Conservation (phyloP, 768 basidiomycete genomes). For the Cystofilobasidium bisporidii region DNA sequence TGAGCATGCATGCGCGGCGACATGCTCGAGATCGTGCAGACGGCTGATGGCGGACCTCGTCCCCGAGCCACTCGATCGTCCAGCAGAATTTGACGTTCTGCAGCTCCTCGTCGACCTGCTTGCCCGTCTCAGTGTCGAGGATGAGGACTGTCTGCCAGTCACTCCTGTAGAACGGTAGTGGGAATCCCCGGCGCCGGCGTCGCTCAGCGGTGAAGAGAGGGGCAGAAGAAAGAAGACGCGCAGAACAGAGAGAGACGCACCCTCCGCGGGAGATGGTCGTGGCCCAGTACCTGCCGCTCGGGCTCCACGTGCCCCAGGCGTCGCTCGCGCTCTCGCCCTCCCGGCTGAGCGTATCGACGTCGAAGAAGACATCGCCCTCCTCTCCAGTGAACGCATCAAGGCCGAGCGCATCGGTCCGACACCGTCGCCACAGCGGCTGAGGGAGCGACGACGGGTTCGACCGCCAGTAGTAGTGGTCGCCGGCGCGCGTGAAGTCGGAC, state of each 20-base stretch:
- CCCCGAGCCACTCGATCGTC: slow-evolving; percentile 21
- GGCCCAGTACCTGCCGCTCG: slow-evolving; percentile 20
- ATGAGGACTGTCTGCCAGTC: slow-evolving; percentile 25
- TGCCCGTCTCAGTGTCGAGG: slow-evolving; percentile 4
- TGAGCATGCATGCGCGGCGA: no score
- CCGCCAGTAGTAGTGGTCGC: slow-evolving; percentile 17
- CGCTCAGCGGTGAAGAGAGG: no score
- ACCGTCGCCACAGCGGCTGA: slow-evolving; percentile 15
- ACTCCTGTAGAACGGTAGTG: not conserved
- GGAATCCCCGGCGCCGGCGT: not conserved
- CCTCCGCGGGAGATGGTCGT: slow-evolving; percentile 12
- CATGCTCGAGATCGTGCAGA: no score
- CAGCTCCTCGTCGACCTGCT: slow-evolving; percentile 20
- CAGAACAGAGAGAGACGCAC: not conserved
- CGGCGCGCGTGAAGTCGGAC: not conserved
- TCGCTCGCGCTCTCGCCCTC: slow-evolving; percentile 5
- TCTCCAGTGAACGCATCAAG: not conserved
- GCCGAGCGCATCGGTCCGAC: not conserved
- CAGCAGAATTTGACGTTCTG: slow-evolving; percentile 26
- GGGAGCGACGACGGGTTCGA: not conserved
- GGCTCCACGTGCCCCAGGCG: slow-evolving; percentile 7
- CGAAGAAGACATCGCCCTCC: slow-evolving; percentile 25
- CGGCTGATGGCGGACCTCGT: slow-evolving; percentile 3
- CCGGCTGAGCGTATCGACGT: slow-evolving; percentile 15
- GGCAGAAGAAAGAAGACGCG: not conserved